Evolutionary conservation across 2,329 filamentous ascomycete genomes (phyloP), one percentile per base, ranked within the genome.

Genomic region (Sclerotiophoma versabilis): DNA sequence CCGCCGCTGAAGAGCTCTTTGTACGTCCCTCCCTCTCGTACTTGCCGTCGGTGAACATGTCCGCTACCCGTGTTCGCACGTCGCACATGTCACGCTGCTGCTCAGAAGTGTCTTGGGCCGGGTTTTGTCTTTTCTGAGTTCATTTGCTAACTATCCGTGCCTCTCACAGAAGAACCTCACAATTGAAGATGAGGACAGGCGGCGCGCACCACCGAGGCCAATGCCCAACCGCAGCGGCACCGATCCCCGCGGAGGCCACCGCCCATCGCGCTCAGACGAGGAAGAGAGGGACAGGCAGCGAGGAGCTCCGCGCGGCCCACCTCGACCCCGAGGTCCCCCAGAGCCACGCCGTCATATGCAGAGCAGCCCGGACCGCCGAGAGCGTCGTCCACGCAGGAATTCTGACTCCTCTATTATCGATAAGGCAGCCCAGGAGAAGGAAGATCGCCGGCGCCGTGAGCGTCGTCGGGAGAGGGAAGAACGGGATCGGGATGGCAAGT

Each of bases 321-420:
- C 69, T 33, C 66, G 69, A 65, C 75, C 70, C 67, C 73, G 64
- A 65, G 76, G 65, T 54, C 74, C 64, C 38, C 70, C 75, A 43
- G 70, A 76, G 54, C 69, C 74, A 42, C 72, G 69, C 63, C 76
- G 64, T 62, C 64, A 58, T 15, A 73, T 56, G 58, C 69, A 58
- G 17, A 62, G 58, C 57, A 74, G 71, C 56, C 71, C 70, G 7
- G 77, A 70, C 47, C 76, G 78, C 49, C 71, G 74, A 32, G 77
- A 70, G 52, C 76, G 78, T 49, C 71, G 74, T 32, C 81, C 83
- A 15, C 85, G 90, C 64, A 85, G 91, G 64, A 92, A 93, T 73
- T 93, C 91, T 2, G 91, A 93, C 53, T 91, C 90, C 0, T 93
- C 91, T 0, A 79, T 91, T 38, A 78, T 87, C 66, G 87, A 86